These are phyloP conservation scores for Ophiostoma triangulosporum DNA, from an alignment of 2,329 filamentous ascomycete genomes.

Conservation along the genomic window DNA sequence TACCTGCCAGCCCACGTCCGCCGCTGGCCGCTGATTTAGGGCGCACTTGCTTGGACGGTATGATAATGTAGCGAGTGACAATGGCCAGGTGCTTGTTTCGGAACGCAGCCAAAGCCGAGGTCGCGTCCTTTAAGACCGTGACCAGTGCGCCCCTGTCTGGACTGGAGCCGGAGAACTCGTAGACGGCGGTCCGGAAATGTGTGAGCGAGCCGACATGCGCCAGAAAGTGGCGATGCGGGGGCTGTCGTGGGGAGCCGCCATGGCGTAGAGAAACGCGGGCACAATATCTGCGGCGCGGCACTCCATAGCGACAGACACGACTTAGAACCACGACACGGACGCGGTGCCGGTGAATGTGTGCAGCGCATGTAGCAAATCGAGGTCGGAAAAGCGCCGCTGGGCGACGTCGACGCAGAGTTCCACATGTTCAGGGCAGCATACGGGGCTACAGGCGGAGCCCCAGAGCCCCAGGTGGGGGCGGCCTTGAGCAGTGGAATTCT, in stretches of 20 bases:
- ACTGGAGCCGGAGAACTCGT: not conserved
- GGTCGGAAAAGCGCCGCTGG: conserved; percentile 31
- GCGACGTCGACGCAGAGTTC: conserved; percentile 52
- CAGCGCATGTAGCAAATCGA: conserved; percentile 57
- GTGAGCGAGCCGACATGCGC: not conserved
- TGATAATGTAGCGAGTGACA: conserved; percentile 86
- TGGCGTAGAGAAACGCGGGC: conserved; percentile 63
- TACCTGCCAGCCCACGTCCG: not conserved
- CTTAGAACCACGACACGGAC: conserved; percentile 91
- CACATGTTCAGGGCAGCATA: conserved; percentile 79
- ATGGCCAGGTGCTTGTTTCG: conserved; percentile 93
- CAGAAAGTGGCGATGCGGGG: not conserved
- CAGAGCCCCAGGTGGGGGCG: conserved; percentile 62
- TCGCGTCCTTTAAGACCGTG: conserved; percentile 52
- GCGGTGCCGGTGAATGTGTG: conserved; percentile 78
- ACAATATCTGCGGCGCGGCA: conserved; percentile 63
- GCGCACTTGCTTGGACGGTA: conserved; percentile 48
- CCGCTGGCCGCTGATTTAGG: not conserved
- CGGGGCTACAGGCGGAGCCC: conserved; percentile 82
- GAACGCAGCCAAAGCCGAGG: conserved; percentile 53
- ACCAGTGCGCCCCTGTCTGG: conserved; percentile 17
- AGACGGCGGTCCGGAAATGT: not conserved
- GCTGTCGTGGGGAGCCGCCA: conserved; percentile 22
- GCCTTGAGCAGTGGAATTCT: conserved; percentile 63
- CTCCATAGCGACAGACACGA: conserved; percentile 82